phyloP scores from a whole-genome alignment of 2,329 filamentous ascomycete genomes.

The Knufia fluminis region DNA sequence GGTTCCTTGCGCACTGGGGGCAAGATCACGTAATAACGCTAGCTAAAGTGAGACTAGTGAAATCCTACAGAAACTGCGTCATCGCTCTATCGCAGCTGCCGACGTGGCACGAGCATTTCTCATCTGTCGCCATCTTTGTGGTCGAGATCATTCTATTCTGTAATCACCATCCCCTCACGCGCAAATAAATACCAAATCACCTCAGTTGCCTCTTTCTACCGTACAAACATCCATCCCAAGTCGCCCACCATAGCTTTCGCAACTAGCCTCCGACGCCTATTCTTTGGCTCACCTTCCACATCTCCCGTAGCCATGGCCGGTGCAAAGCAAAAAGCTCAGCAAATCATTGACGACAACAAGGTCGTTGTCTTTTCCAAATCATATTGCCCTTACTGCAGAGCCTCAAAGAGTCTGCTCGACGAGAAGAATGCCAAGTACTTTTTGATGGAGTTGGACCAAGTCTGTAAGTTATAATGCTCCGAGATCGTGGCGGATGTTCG shows the following conservation, averaged over 20 bases:
- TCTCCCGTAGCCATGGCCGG: constrained; percentile 65
- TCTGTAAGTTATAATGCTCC: constrained; percentile 49
- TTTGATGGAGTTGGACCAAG: constrained; percentile 73
- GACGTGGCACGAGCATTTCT: no score
- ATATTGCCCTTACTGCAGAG: constrained; percentile 86
- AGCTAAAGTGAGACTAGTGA: no score
- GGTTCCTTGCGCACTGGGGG: no score
- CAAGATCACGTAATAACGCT: no score
- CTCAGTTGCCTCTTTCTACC: not conserved
- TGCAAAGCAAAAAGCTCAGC: constrained; percentile 72
- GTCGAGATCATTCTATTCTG: no score
- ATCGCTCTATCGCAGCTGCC: no score
- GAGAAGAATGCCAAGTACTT: constrained; percentile 63
- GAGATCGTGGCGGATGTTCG: not conserved
- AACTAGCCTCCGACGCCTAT: constrained; percentile 48
- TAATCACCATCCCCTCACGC: no score
- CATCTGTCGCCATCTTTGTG: no score
- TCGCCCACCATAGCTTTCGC: constrained; percentile 46
- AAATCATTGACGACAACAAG: constrained; percentile 78
- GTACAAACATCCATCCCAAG: not conserved
- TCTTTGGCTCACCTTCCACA: constrained; percentile 46
- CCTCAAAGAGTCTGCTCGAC: constrained; percentile 66
- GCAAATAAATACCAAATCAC: not conserved
- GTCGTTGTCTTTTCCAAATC: constrained; percentile 96
- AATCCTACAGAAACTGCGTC: no score